Evolutionary conservation across 2,329 filamentous ascomycete species (phyloP).

Genomic region (Penicillium brevicompactum): DNA sequence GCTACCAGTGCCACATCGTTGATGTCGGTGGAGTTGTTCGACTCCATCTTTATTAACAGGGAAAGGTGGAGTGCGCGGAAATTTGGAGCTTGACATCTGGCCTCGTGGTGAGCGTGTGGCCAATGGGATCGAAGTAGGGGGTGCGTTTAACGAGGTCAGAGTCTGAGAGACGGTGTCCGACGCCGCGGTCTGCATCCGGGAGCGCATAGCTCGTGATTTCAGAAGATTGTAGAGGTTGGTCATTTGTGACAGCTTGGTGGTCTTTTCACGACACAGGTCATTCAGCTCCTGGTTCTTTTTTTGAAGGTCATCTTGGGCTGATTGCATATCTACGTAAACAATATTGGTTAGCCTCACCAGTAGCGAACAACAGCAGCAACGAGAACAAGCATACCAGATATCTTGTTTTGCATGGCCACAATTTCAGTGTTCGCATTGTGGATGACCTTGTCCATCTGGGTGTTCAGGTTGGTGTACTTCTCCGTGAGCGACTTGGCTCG

Average conservation of each 20-base stretch:
- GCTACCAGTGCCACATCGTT: conserved; percentile 43
- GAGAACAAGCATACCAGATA: conserved; percentile 57
- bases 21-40: conserved; percentile 42
- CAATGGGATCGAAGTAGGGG: conserved; percentile 5
- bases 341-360: background rate
- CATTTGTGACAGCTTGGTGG: conserved; percentile 66
- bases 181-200: conserved; percentile 58
- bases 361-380: background rate
- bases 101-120: background rate
- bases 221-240: conserved; percentile 63
- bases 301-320: conserved; percentile 64
- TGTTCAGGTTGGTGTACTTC: conserved; percentile 66
- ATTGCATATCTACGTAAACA: conserved; percentile 53
- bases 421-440: conserved; percentile 76
- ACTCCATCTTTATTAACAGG: conserved; percentile 30
- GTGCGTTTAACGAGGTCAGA: conserved; percentile 32
- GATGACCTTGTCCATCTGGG: conserved; percentile 71
- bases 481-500: conserved; percentile 71
- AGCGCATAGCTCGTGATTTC: conserved; percentile 58
- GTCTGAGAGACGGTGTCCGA: conserved; percentile 54
- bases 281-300: conserved; percentile 73
- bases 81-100: conserved; percentile 8
- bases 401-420: conserved; percentile 63
- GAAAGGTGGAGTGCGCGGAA: conserved; percentile 30
- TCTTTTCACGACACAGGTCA: conserved; percentile 69